These are phyloP conservation scores for Aspergillus sclerotioniger DNA, from an alignment of 495 filamentous ascomycete species.

Conservation along the genomic window DNA sequence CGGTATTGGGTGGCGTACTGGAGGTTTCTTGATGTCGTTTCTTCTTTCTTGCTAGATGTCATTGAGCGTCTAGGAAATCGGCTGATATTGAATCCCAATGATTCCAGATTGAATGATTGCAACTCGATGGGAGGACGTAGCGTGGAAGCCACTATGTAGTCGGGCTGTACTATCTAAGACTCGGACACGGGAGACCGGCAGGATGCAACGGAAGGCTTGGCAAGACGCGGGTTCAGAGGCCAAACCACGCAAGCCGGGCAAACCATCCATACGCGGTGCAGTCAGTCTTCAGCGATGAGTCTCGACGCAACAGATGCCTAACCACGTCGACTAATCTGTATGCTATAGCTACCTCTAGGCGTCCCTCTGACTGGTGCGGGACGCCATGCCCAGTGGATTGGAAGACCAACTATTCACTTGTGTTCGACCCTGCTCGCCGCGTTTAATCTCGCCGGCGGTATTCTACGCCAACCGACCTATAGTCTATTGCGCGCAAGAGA, in stretches of 20 bases:
- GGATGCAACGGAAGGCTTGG: constrained; percentile 15
- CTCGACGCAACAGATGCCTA: background rate
- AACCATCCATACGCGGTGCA: constrained; percentile 13
- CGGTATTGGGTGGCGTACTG: constrained; percentile 19
- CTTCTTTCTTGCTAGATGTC: background rate
- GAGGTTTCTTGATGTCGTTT: constrained; percentile 11
- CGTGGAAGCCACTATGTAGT: too few species aligned
- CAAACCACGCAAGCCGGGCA: constrained; percentile 22
- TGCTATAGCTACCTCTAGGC: constrained; percentile 1
- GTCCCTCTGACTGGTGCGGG: constrained; percentile 1
- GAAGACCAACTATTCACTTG: background rate
- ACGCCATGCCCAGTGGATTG: constrained; percentile 11
- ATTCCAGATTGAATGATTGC: background rate
- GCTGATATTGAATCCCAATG: background rate
- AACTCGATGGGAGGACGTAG: background rate
- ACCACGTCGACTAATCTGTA: background rate
- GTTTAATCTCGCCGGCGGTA: constrained; percentile 1
- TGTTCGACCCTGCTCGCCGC: constrained; percentile 4
- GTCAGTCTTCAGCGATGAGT: background rate
- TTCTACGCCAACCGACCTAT: background rate
- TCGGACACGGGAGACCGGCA: too few species aligned
- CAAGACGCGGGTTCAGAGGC: constrained; percentile 9
- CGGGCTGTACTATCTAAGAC: too few species aligned
- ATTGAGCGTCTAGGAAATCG: background rate
- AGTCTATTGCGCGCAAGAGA: background rate